A percentile compares a stretch with the other conserved stretches of the same genome.
Evolutionary conservation across 1,139 yeast species (phyloP).

Genomic region (Meyerozyma carpophila): DNA sequence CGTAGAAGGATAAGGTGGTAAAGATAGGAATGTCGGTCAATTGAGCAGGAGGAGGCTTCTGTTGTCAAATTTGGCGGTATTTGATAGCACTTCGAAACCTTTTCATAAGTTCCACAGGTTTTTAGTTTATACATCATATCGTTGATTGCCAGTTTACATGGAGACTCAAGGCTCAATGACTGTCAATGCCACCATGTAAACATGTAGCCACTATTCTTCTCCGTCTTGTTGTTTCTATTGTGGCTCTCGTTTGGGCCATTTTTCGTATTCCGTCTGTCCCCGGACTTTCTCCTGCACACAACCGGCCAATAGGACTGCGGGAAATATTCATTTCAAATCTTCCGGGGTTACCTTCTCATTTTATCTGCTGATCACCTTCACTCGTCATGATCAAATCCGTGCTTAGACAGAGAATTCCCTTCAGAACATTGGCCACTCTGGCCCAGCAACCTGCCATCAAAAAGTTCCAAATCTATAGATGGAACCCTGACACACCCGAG

Average conservation of each 20-base stretch:
- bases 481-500: constrained; percentile 98
- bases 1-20: too few relatives aligned
- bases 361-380: background rate
- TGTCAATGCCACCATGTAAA: background rate
- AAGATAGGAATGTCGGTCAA: too few relatives aligned
- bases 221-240: too few relatives aligned
- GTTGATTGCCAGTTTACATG: too few relatives aligned
- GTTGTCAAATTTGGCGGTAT: too few relatives aligned
- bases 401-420: constrained; percentile 13
- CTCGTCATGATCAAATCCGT: constrained; percentile 17
- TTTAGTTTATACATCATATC: too few relatives aligned
- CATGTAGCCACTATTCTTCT: background rate
- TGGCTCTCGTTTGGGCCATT: too few relatives aligned
- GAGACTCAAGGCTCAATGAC: too few relatives aligned
- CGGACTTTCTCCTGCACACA: background rate
- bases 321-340: constrained; percentile 1
- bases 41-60: too few relatives aligned
- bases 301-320: background rate
- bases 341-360: background rate
- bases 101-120: too few relatives aligned
- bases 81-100: too few relatives aligned
- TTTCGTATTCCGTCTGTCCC: background rate
- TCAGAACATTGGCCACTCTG: constrained; percentile 40
- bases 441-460: constrained; percentile 55
- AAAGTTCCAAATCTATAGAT: constrained; percentile 89